Percentiles rank a stretch among this genome's conserved stretches.
These are phyloP conservation scores for Trapa bicornis DNA, from an alignment of 345 rosid species.

Conservation along the genomic window DNA sequence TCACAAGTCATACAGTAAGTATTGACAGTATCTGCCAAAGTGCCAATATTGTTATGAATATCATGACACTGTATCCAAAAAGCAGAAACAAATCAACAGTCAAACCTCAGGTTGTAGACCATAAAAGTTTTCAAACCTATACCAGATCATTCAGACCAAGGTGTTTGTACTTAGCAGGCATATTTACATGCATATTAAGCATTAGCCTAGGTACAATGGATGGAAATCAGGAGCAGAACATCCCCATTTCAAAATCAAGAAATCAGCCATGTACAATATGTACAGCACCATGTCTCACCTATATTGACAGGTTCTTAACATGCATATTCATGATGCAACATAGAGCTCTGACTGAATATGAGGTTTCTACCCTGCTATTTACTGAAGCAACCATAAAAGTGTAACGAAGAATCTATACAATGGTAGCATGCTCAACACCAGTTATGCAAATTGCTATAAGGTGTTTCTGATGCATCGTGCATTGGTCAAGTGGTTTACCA, in stretches of 20 bases:
- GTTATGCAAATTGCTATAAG: neutral
- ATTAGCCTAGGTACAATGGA: neutral
- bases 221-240: neutral
- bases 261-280: neutral
- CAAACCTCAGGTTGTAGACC: neutral
- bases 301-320: neutral
- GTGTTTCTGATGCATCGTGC: neutral
- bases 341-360: neutral
- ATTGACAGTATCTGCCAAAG: conserved; percentile 65
- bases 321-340: neutral
- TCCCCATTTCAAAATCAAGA: neutral
- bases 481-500: neutral
- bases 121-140: neutral
- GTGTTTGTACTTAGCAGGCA: neutral
- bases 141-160: neutral
- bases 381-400: neutral
- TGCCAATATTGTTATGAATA: conserved; percentile 15
- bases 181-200: neutral
- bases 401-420: neutral
- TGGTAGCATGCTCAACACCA: neutral
- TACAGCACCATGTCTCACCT: neutral
- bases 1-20: conserved; percentile 33
- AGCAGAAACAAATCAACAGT: neutral
- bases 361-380: neutral
- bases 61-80: neutral